These are phyloP conservation scores for Colletotrichum lindemuthianum DNA, from an alignment of 2,329 filamentous ascomycete genomes.

Conservation along the genomic window DNA sequence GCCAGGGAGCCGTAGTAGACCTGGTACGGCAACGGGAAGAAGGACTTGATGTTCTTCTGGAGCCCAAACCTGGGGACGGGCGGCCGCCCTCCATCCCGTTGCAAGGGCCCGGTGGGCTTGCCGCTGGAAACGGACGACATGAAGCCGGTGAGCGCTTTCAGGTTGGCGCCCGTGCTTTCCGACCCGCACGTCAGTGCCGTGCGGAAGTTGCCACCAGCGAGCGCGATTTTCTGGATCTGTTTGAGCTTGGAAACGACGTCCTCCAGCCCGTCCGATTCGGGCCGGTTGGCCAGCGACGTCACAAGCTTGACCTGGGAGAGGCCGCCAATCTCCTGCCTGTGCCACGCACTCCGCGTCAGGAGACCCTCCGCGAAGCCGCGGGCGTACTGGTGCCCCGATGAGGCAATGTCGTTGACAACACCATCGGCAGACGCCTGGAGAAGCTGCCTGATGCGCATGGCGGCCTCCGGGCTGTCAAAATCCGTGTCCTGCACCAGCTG, in stretches of 20 bases:
- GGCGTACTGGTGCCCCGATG: constrained; percentile 88
- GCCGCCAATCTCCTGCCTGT: constrained; percentile 88
- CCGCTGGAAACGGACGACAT: constrained; percentile 66
- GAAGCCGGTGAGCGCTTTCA: constrained; percentile 76
- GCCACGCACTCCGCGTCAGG: constrained; percentile 75
- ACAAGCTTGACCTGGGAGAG: constrained; percentile 89
- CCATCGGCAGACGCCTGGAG: constrained; percentile 89
- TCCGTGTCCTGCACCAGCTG: constrained; percentile 87
- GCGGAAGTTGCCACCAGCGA: constrained; percentile 76
- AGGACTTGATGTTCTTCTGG: constrained; percentile 73
- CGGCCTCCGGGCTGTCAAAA: constrained; percentile 85
- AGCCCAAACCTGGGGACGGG: constrained; percentile 42
- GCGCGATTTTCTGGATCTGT: constrained; percentile 81
- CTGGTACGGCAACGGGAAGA: constrained; percentile 95
- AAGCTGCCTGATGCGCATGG: constrained; percentile 85
- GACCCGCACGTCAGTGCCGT: constrained; percentile 86
- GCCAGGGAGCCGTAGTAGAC: constrained; percentile 93
- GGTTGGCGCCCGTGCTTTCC: constrained; percentile 77
- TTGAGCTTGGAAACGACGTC: constrained; percentile 87
- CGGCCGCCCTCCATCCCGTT: constrained; percentile 14
- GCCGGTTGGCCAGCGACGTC: constrained; percentile 79
- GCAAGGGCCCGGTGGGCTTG: constrained; percentile 45
- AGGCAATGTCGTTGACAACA: constrained; percentile 90
- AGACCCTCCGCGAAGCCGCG: constrained; percentile 84
- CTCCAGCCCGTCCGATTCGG: constrained; percentile 73